Evolutionary conservation across 2,329 filamentous ascomycete genomes (phyloP).

Genomic region (Trichoderma pleuroti): DNA sequence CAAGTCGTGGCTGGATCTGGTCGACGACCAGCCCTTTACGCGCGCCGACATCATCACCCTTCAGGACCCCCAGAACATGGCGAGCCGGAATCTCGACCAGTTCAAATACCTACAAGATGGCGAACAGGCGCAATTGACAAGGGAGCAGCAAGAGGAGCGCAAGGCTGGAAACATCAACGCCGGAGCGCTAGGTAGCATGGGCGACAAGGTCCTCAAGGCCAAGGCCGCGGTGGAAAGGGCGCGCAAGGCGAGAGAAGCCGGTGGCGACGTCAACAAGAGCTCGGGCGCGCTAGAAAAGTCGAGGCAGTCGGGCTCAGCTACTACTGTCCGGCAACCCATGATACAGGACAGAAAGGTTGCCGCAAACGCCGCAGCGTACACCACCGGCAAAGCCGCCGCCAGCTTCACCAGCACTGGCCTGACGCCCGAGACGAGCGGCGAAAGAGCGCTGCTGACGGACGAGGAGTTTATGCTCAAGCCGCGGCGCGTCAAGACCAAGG

Average conservation of each 20-base stretch:
- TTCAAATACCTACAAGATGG: conserved; percentile 91
- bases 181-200: conserved; percentile 71
- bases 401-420: conserved; percentile 94
- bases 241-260: conserved; percentile 65
- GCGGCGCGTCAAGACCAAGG: conserved; percentile 81
- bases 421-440: conserved; percentile 84
- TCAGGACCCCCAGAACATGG: conserved; percentile 90
- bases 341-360: conserved; percentile 59
- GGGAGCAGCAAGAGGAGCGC: conserved; percentile 66
- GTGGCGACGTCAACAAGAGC: conserved; percentile 55
- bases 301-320: conserved; percentile 10
- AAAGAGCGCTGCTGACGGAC: conserved; percentile 80
- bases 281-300: conserved; percentile 41
- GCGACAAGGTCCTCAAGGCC: conserved; percentile 80
- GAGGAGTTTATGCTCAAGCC: conserved; percentile 97
- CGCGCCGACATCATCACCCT: conserved; percentile 92
- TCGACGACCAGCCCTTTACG: conserved; percentile 82
- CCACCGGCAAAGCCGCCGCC: conserved; percentile 84
- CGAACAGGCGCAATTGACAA: conserved; percentile 61
- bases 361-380: conserved; percentile 85
- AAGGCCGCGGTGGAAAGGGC: conserved; percentile 93
- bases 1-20: conserved; percentile 90
- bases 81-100: conserved; percentile 73
- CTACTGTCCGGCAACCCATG: conserved; percentile 34
- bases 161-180: conserved; percentile 71